These are phyloP conservation scores for Clonostachys solani DNA, from an alignment of 2,329 filamentous ascomycete species.

Conservation along the genomic window DNA sequence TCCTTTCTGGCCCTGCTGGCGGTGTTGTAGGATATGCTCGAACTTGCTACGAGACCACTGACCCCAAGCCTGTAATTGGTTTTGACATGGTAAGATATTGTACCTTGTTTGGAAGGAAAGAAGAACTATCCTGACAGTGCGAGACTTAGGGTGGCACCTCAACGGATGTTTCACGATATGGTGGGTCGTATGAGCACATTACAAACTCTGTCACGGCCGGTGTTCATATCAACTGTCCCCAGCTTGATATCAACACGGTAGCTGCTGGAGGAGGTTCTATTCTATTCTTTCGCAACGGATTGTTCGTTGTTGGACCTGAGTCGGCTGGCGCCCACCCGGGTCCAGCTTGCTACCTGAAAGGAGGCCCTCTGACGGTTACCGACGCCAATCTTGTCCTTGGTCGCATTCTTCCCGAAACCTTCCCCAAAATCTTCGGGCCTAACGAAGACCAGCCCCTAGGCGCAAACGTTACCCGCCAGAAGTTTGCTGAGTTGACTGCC, in stretches of 20 bases:
- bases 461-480: slow-evolving; percentile 22
- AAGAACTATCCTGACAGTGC: no score
- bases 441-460: slow-evolving; percentile 54
- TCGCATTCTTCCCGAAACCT: slow-evolving; percentile 51
- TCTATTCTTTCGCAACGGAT: slow-evolving; percentile 63
- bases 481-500: slow-evolving; percentile 31
- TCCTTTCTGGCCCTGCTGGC: background rate
- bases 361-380: slow-evolving; percentile 66
- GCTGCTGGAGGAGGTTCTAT: slow-evolving; percentile 38
- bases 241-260: slow-evolving; percentile 67
- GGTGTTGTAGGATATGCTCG: slow-evolving; percentile 1
- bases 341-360: slow-evolving; percentile 67
- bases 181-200: slow-evolving; percentile 59
- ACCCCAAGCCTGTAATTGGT: background rate
- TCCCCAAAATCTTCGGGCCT: slow-evolving; percentile 68
- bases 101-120: no score
- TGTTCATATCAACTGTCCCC: slow-evolving; percentile 45
- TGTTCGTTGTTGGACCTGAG: slow-evolving; percentile 67
- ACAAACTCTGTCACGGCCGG: slow-evolving; percentile 14
- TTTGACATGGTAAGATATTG: background rate
- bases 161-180: slow-evolving; percentile 65
- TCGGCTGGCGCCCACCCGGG: slow-evolving; percentile 69
- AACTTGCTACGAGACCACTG: background rate
- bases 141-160: slow-evolving; percentile 49
- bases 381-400: slow-evolving; percentile 68